These are phyloP conservation scores for Grigorovia jiainica DNA, from an alignment of 805 yeast species.

Conservation along the genomic window DNA sequence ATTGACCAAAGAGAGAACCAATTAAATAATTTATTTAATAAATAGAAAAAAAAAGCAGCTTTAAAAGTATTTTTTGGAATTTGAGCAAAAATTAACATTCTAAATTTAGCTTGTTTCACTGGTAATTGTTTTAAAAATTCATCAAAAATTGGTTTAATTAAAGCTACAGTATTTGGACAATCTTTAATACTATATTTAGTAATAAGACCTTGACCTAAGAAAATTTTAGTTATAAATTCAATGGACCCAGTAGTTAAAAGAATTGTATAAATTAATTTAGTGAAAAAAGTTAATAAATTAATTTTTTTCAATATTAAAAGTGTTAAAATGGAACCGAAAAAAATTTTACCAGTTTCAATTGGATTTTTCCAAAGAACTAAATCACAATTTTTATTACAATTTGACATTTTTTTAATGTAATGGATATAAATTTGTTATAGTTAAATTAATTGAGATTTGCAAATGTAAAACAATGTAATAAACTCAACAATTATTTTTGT, in stretches of 20 bases:
- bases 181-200: slow-evolving; percentile 57
- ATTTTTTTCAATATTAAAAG: slow-evolving; percentile 53
- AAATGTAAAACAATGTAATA: not conserved
- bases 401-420: not conserved
- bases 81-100: slow-evolving; percentile 54
- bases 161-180: slow-evolving; percentile 27
- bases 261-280: slow-evolving; percentile 50
- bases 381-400: slow-evolving; percentile 10
- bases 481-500: no score
- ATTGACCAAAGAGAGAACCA: slow-evolving; percentile 66
- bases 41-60: slow-evolving; percentile 57
- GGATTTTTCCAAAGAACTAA: slow-evolving; percentile 35
- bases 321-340: slow-evolving; percentile 50
- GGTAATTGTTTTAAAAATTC: slow-evolving; percentile 32
- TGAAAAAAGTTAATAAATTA: slow-evolving; percentile 51
- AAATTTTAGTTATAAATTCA: slow-evolving; percentile 64
- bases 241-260: slow-evolving; percentile 58
- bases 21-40: slow-evolving; percentile 63
- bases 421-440: not conserved
- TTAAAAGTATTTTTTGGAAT: slow-evolving; percentile 65
- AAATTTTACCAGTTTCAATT: slow-evolving; percentile 61
- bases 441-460: not conserved
- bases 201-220: slow-evolving; percentile 72
- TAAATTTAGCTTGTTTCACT: slow-evolving; percentile 41
- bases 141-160: slow-evolving; percentile 26